phyloP scores from a whole-genome alignment of 202 grass and related monocot species.

The Zizania palustris region DNA sequence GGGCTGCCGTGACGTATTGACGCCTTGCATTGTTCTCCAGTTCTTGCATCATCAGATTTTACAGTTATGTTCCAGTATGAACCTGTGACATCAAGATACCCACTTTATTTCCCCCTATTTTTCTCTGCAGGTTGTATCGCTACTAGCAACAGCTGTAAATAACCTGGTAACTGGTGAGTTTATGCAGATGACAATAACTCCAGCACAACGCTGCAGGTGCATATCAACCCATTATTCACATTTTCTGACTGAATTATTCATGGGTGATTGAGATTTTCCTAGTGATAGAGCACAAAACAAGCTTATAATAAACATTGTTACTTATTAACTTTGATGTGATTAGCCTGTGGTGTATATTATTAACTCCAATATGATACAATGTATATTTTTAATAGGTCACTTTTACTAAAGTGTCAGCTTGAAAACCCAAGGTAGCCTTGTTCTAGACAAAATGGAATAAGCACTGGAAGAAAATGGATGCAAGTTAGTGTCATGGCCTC shows the following conservation, averaged over 20 bases:
- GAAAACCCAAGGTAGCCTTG: neutral
- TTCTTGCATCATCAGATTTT: constrained; percentile 8
- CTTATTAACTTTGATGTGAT: constrained; percentile 20
- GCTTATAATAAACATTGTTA: neutral
- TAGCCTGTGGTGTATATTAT: neutral
- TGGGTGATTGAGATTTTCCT: neutral
- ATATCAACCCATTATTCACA: constrained; percentile 4
- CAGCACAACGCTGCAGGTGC: constrained; percentile 57
- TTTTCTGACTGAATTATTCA: neutral
- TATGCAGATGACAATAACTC: constrained; percentile 64
- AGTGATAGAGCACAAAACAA: neutral
- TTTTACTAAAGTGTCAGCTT: neutral
- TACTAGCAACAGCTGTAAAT: constrained; percentile 59
- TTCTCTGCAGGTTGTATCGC: constrained; percentile 51
- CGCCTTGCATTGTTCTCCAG: constrained; percentile 4
- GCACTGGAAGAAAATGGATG: constrained; percentile 11
- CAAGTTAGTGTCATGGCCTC: too few relatives aligned
- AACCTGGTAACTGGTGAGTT: constrained; percentile 64
- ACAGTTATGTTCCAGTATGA: neutral
- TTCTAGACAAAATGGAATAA: constrained; percentile 1
- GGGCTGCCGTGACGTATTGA: neutral
- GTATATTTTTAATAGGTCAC: constrained; percentile 6
- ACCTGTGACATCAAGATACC: constrained; percentile 6
- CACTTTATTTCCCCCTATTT: neutral
- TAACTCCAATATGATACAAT: neutral